phyloP scores from a whole-genome alignment of 768 basidiomycete genomes.

The Pholiota conissans region DNA sequence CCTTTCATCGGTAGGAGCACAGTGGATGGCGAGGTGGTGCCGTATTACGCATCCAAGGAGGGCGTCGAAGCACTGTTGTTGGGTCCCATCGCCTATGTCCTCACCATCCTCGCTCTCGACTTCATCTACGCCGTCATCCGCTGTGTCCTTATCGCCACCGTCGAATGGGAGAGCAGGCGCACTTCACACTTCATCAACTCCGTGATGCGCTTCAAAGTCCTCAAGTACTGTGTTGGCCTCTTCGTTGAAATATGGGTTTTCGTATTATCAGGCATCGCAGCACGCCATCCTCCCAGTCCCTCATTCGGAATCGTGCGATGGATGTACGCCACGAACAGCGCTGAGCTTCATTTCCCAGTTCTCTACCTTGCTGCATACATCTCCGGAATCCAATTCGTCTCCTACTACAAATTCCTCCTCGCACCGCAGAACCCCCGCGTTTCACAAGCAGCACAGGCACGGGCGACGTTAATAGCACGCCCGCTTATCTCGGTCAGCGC shows the following conservation, averaged over 20 bases:
- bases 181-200: neutral
- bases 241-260: neutral
- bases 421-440: too few species aligned
- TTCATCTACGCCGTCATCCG: neutral
- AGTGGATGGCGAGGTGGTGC: neutral
- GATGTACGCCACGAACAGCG: neutral
- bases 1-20: neutral
- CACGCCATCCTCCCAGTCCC: too few species aligned
- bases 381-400: neutral
- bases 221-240: neutral
- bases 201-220: neutral
- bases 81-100: neutral
- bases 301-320: neutral
- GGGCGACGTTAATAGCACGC: neutral
- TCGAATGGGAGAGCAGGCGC: neutral
- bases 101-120: neutral
- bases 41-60: conserved; percentile 1
- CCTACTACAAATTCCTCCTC: neutral
- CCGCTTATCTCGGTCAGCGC: neutral
- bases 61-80: neutral
- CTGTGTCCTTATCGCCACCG: neutral
- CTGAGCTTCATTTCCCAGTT: neutral
- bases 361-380: neutral
- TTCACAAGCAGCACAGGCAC: too few species aligned
- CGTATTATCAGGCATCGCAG: too few species aligned